Percentiles rank a stretch among this genome's conserved stretches.
phyloP scores from a whole-genome alignment of 1,284 basidiomycete genomes.

The Puccinia horiana region DNA sequence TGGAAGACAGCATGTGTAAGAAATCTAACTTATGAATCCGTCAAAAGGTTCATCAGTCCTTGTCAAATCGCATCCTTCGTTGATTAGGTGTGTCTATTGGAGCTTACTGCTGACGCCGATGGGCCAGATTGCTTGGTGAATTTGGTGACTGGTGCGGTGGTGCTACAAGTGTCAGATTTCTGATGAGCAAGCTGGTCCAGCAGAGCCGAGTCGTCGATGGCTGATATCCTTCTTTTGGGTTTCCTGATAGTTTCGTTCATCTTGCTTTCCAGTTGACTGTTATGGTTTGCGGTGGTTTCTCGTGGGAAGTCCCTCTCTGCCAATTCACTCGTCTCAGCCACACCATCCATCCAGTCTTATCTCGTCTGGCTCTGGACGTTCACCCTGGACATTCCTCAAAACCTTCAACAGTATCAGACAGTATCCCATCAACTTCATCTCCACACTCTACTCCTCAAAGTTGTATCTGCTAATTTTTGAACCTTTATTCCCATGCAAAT shows the following conservation, averaged over 20 bases:
- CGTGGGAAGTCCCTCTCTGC: no score
- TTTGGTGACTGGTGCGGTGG: not conserved
- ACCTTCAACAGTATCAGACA: no score
- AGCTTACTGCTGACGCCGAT: constrained; percentile 13
- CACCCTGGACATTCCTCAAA: no score
- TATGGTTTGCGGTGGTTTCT: no score
- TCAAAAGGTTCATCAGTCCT: not conserved
- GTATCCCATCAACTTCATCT: no score
- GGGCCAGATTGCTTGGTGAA: not conserved
- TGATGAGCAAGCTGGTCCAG: not conserved
- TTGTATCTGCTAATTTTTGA: no score
- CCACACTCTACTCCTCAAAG: no score
- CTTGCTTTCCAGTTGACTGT: no score
- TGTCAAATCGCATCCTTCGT: not conserved
- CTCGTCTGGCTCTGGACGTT: no score
- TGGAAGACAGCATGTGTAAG: constrained; percentile 30
- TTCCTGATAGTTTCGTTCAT: not conserved
- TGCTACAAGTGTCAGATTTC: not conserved
- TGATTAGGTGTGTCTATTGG: not conserved
- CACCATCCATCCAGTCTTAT: no score
- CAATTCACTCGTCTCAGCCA: no score
- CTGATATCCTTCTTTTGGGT: constrained; percentile 4
- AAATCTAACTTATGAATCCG: not conserved
- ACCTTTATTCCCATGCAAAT: no score
- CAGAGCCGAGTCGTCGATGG: not conserved